phyloP scores from a whole-genome alignment of 176 grass and related monocot genomes.

The Oryza meridionalis region DNA sequence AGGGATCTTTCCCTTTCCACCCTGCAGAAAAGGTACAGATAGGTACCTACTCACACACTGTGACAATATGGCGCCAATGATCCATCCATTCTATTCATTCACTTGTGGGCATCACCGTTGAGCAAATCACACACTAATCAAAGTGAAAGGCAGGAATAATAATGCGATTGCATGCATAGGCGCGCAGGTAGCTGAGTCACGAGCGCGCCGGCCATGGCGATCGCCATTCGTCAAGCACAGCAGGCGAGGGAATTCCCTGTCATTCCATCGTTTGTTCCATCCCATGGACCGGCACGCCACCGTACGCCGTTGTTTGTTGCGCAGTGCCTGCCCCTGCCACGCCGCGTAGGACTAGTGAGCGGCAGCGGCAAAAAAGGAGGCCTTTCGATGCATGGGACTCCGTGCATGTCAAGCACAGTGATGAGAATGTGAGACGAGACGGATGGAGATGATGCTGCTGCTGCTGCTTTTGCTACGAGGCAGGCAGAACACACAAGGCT shows the following conservation, averaged over 20 bases:
- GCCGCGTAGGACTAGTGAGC: no score
- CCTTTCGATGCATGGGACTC: slow-evolving; percentile 7
- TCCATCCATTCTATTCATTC: neutral
- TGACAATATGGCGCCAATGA: neutral
- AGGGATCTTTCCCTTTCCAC: slow-evolving; percentile 35
- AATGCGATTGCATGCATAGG: no score
- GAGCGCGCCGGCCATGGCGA: no score
- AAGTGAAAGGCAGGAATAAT: neutral
- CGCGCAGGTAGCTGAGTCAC: no score
- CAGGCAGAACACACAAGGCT: neutral
- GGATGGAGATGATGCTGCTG: neutral
- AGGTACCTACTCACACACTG: neutral
- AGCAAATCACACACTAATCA: neutral
- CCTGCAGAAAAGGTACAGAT: neutral
- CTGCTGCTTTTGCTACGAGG: neutral
- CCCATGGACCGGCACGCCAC: neutral
- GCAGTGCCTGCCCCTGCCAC: neutral
- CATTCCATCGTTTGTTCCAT: neutral
- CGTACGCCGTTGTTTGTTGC: neutral
- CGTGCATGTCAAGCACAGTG: neutral
- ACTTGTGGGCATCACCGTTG: neutral
- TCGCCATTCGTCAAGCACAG: neutral
- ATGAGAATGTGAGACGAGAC: neutral
- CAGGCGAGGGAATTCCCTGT: neutral
- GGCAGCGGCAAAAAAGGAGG: neutral